Evolutionary conservation across 176 grass and related monocot genomes (phyloP), one percentile per base, ranked within the genome.

Genomic region (Triticum timopheevii): DNA sequence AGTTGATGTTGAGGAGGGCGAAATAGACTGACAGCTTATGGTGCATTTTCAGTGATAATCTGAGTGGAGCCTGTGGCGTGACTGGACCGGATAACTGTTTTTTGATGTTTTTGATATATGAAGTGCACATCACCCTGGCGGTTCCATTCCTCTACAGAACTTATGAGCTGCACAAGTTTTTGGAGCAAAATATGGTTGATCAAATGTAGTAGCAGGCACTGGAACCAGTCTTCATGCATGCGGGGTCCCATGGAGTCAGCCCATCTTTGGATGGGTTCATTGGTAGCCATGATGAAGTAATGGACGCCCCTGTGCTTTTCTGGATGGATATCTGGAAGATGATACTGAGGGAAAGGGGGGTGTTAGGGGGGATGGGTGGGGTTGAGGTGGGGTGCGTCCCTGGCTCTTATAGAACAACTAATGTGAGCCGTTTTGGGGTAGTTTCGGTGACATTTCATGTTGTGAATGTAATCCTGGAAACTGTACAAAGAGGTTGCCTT

Each of bases 1-100:
- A 23, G 58, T 85, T 84, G 93, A 96, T 90, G 90, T 88, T 2
- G 93, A 99, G 70, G 92, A 99, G 83, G 96, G 96, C 40, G 96
- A 98, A 85, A 98, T 98, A 89, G 96, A 95, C 88, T 95, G 83
- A 93, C 75, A 31, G 16, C 22, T 31, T 85, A 86, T 66, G 67
- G 77, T 36, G 63, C 83, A 87, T 86, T 52, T 38, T 50, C 54
- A 58, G 84, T 86, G 74, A 79, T 83, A 86, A 76, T 76, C 61
- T 80, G 10, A 72, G 42, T 66, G 54, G 78, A 69, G 35, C 35
- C 83, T 85, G 45, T 79, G 47, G 45, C 35, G 81, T 72, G 83
- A 34, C 69, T 83, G 79, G 49, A 69, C 73, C 64, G 25, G 64
- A 54, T 89, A 78, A 79, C 65, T 78, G 72, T 67, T 86, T 42